Evolutionary conservation across 1,284 basidiomycete genomes (phyloP).

Genomic region (Ustilago loliicola): DNA sequence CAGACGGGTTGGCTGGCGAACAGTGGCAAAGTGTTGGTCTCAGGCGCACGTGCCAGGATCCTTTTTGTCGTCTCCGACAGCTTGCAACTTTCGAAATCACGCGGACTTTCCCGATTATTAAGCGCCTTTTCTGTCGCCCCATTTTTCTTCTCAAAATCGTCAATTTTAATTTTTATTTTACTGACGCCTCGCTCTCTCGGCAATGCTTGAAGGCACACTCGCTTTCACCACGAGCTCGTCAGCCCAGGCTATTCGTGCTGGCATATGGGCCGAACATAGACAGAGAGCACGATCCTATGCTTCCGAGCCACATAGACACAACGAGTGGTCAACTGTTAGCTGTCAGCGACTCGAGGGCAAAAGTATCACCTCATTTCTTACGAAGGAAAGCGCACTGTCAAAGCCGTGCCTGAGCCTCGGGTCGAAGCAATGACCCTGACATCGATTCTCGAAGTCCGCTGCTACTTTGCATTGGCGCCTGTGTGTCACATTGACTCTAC

Average conservation of each 20-base stretch:
- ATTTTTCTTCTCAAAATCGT: not conserved
- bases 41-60: not conserved
- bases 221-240: not conserved
- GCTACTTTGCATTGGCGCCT: not conserved
- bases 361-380: too few relatives aligned
- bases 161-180: not conserved
- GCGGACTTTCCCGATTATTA: not conserved
- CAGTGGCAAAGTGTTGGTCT: not conserved
- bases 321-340: too few relatives aligned
- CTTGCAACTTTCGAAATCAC: not conserved
- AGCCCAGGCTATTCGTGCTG: not conserved
- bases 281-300: too few relatives aligned
- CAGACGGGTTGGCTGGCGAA: too few relatives aligned
- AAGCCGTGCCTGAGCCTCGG: not conserved
- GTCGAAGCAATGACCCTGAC: not conserved
- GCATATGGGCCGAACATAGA: not conserved
- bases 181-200: not conserved
- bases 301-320: not conserved
- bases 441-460: not conserved
- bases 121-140: constrained; percentile 1
- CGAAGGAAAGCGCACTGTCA: not conserved
- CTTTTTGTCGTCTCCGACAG: not conserved
- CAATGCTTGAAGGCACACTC: not conserved
- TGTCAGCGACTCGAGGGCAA: too few relatives aligned
- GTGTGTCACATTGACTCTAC: not conserved